These are phyloP conservation scores for Cytospora chrysosperma DNA, from an alignment of 2,329 filamentous ascomycete genomes.

Conservation along the genomic window DNA sequence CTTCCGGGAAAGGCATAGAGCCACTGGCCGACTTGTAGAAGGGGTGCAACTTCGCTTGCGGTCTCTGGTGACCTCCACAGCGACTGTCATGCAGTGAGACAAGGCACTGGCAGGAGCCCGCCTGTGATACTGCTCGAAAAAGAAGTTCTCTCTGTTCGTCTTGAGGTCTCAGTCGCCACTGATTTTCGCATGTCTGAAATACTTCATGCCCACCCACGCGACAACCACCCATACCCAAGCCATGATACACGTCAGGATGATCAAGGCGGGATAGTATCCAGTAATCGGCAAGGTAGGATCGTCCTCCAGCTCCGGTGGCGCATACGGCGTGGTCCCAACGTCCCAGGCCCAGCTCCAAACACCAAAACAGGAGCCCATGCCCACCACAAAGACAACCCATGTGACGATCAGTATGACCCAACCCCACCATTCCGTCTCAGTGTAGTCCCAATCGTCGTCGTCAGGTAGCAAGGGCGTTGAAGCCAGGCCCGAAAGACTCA, in stretches of 20 bases:
- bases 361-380: slow-evolving; percentile 92
- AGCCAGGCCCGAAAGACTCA: slow-evolving; percentile 55
- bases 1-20: not conserved
- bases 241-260: slow-evolving; percentile 93
- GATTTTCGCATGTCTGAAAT: slow-evolving; percentile 96
- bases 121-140: not conserved
- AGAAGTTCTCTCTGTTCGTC: not conserved
- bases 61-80: not conserved
- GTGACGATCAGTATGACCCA: slow-evolving; percentile 90
- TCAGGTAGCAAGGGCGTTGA: slow-evolving; percentile 46
- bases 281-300: slow-evolving; percentile 93
- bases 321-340: slow-evolving; percentile 92
- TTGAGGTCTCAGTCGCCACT: slow-evolving; percentile 51
- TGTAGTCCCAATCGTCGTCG: slow-evolving; percentile 77
- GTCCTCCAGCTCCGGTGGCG: slow-evolving; percentile 91
- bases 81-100: not conserved
- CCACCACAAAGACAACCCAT: slow-evolving; percentile 93
- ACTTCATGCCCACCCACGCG: slow-evolving; percentile 99
- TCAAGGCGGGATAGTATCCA: slow-evolving; percentile 92
- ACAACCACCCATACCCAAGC: slow-evolving; percentile 98
- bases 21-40: not conserved
- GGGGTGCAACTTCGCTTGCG: not conserved
- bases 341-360: slow-evolving; percentile 99
- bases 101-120: no score
- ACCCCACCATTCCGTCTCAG: slow-evolving; percentile 96